Conservation (phyloP, 129 eudicot genomes). For the Tanacetum coccineum region DNA sequence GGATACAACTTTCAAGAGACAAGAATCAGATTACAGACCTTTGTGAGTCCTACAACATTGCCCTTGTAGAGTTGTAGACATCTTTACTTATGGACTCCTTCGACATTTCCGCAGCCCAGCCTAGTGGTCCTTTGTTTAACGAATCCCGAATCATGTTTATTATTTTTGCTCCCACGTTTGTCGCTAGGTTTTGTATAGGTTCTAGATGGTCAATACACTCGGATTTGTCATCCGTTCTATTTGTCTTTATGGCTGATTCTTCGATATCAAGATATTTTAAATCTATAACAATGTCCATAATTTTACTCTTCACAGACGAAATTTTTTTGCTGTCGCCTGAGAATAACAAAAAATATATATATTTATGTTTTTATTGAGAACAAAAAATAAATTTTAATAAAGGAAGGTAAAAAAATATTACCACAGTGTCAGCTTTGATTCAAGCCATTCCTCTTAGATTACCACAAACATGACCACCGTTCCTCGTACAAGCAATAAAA, state of each 20-base stretch:
- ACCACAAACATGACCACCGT: constrained; percentile 87
- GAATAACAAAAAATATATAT: constrained; percentile 22
- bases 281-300: constrained; percentile 33
- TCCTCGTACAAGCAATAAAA: constrained; percentile 84
- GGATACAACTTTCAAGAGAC: not conserved
- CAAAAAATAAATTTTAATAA: too few relatives aligned
- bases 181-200: constrained; percentile 83
- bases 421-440: constrained; percentile 91
- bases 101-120: constrained; percentile 73
- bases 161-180: too few relatives aligned
- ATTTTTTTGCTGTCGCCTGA: constrained; percentile 80
- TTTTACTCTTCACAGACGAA: constrained; percentile 47
- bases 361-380: too few relatives aligned
- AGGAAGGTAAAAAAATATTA: constrained; percentile 29
- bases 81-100: constrained; percentile 78
- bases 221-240: constrained; percentile 39
- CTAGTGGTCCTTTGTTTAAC: constrained; percentile 66
- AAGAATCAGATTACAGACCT: constrained; percentile 41
- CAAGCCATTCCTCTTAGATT: constrained; percentile 70
- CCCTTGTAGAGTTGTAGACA: constrained; percentile 96
- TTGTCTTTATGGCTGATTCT: constrained; percentile 28
- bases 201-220: constrained; percentile 84
- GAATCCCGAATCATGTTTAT: constrained; percentile 63
- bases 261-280: constrained; percentile 40
- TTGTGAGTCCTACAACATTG: constrained; percentile 98